A percentile compares a stretch with the other conserved stretches of the same genome.
These are phyloP conservation scores for Pythium sukuiense DNA, from an alignment of 352 stramenopile species.

Conservation along the genomic window DNA sequence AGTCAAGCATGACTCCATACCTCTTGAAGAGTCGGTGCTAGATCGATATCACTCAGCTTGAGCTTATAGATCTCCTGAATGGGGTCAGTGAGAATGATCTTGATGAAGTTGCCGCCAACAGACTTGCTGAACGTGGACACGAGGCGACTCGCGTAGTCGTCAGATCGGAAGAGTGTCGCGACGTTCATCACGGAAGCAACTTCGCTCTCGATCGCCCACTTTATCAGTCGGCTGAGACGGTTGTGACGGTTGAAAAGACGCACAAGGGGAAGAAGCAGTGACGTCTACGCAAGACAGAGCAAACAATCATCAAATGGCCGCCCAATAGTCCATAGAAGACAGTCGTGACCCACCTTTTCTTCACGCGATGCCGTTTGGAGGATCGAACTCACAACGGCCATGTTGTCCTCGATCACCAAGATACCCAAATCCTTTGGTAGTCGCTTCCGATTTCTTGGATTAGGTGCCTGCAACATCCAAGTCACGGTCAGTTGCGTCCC, in stretches of 20 bases:
- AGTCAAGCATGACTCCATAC: constrained; percentile 14
- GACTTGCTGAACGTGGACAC: constrained; percentile 48
- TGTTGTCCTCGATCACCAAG: constrained; percentile 67
- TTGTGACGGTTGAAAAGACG: constrained; percentile 37
- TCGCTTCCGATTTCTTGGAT: constrained; percentile 11
- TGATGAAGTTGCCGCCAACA: constrained; percentile 39
- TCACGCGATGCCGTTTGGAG: constrained; percentile 70
- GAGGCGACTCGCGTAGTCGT: constrained; percentile 44
- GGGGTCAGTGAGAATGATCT: constrained; percentile 33
- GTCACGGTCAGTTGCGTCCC: not conserved
- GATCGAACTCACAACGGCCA: constrained; percentile 74
- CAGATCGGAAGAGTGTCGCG: constrained; percentile 43
- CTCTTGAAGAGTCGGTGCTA: constrained; percentile 65
- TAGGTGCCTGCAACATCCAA: constrained; percentile 2
- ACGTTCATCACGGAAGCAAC: constrained; percentile 42
- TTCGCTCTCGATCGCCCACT: constrained; percentile 50
- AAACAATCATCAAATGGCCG: not conserved
- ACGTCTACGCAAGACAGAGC: constrained; percentile 21
- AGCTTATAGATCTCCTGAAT: constrained; percentile 40
- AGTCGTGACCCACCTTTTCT: constrained; percentile 47
- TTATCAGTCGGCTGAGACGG: constrained; percentile 38
- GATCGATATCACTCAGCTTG: constrained; percentile 61
- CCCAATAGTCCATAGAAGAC: not conserved
- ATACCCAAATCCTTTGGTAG: constrained; percentile 45
- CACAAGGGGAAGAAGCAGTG: constrained; percentile 38